These are phyloP conservation scores for Spathaspora hagerdaliae DNA, from an alignment of 805 yeast species.

Conservation along the genomic window DNA sequence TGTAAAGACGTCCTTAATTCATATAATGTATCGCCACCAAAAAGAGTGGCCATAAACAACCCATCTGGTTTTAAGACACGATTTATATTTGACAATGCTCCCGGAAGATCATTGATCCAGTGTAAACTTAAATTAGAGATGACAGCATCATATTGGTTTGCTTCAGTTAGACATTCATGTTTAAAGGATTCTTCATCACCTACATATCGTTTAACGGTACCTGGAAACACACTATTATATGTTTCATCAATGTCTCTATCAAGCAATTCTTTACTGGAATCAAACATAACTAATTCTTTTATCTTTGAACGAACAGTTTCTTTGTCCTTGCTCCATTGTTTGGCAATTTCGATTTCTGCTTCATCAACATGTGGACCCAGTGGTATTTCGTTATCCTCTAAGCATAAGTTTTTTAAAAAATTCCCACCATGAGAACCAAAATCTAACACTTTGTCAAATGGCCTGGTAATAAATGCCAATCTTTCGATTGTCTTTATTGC, in stretches of 20 bases:
- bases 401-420: constrained; percentile 41
- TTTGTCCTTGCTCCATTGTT: constrained; percentile 50
- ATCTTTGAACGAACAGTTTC: constrained; percentile 49
- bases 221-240: constrained; percentile 41
- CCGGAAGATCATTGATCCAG: constrained; percentile 86
- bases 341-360: constrained; percentile 36
- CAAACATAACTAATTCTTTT: constrained; percentile 60
- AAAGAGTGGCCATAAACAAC: constrained; percentile 72
- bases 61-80: constrained; percentile 72
- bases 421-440: constrained; percentile 74
- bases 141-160: constrained; percentile 60
- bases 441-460: constrained; percentile 59
- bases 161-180: constrained; percentile 33
- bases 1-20: constrained; percentile 79
- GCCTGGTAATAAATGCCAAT: constrained; percentile 65
- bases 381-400: constrained; percentile 13
- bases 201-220: constrained; percentile 46
- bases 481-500: constrained; percentile 72
- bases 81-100: constrained; percentile 52
- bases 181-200: constrained; percentile 67
- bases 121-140: constrained; percentile 71
- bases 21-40: constrained; percentile 82
- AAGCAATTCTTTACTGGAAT: constrained; percentile 52
- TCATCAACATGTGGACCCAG: constrained; percentile 18
- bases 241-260: constrained; percentile 42